These are phyloP conservation scores for Quercus bicolor DNA, from an alignment of 306 rosid genomes.

Conservation along the genomic window DNA sequence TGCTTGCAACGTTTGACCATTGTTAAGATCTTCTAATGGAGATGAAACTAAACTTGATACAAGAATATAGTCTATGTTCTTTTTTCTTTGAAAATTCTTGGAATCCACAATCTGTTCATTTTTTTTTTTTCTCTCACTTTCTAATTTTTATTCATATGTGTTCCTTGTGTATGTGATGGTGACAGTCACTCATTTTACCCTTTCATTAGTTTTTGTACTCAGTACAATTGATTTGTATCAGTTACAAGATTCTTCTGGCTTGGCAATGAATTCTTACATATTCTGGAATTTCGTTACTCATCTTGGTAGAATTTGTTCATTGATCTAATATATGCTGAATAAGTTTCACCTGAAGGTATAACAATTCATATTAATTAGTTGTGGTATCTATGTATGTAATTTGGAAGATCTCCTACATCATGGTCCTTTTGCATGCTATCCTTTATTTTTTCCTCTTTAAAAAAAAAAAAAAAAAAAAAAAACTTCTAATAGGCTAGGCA, in stretches of 20 bases:
- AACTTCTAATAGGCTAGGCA: too few species aligned
- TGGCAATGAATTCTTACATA: background rate
- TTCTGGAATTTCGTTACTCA: background rate
- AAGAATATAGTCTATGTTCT: background rate
- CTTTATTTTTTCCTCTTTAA: too few species aligned
- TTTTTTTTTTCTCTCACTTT: background rate
- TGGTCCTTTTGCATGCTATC: too few species aligned
- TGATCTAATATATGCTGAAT: too few species aligned
- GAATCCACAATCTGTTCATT: conserved; percentile 13
- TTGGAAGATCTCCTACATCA: too few species aligned
- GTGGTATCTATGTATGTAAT: too few species aligned
- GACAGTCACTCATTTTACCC: too few species aligned
- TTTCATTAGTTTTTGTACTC: background rate
- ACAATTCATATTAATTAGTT: too few species aligned
- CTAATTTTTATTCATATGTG: background rate
- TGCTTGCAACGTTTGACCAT: background rate
- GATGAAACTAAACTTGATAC: background rate
- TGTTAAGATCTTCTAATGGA: background rate
- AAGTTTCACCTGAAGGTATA: too few species aligned
- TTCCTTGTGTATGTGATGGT: background rate
- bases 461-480: too few species aligned
- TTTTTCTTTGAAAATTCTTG: background rate
- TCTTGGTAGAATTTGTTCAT: too few species aligned
- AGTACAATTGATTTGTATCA: background rate
- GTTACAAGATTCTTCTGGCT: background rate